Conservation (phyloP, 1,139 yeast genomes). For the Debaryomyces nepalensis region DNA sequence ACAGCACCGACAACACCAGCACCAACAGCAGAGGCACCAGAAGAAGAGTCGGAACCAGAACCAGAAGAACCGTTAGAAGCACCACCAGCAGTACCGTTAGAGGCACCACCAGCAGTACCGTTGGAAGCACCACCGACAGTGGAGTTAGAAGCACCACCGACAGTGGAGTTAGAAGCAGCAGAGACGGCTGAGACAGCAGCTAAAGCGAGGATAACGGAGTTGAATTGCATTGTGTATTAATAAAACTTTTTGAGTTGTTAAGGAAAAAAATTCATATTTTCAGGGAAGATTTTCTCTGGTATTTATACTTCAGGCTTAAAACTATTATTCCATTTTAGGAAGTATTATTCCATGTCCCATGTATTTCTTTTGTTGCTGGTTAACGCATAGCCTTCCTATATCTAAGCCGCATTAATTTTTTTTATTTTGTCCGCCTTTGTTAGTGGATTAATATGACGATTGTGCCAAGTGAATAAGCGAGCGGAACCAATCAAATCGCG, state of each 20-base stretch:
- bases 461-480: neutral
- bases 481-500: slow-evolving; percentile 2
- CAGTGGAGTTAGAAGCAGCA: slow-evolving; percentile 14
- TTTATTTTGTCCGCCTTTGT: slow-evolving; percentile 10
- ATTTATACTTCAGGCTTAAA: slow-evolving; percentile 7
- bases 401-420: neutral
- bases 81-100: slow-evolving; percentile 29
- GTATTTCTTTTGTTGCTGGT: slow-evolving; percentile 4
- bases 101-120: slow-evolving; percentile 9
- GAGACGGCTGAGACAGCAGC: slow-evolving; percentile 16
- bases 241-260: slow-evolving; percentile 11
- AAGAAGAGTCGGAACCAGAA: slow-evolving; percentile 19
- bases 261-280: slow-evolving; percentile 1
- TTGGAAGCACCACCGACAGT: slow-evolving; percentile 13
- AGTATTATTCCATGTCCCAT: slow-evolving; percentile 2
- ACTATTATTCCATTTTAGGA: slow-evolving; percentile 5
- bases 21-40: slow-evolving; percentile 28
- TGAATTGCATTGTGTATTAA: slow-evolving; percentile 17
- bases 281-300: slow-evolving; percentile 2
- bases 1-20: slow-evolving; percentile 32
- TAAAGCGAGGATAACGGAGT: slow-evolving; percentile 16
- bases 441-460: too few relatives aligned
- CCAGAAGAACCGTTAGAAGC: slow-evolving; percentile 33
- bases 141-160: slow-evolving; percentile 11
- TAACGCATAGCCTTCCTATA: slow-evolving; percentile 11